phyloP scores from a whole-genome alignment of 495 filamentous ascomycete species.

The Aspergillus leporis region DNA sequence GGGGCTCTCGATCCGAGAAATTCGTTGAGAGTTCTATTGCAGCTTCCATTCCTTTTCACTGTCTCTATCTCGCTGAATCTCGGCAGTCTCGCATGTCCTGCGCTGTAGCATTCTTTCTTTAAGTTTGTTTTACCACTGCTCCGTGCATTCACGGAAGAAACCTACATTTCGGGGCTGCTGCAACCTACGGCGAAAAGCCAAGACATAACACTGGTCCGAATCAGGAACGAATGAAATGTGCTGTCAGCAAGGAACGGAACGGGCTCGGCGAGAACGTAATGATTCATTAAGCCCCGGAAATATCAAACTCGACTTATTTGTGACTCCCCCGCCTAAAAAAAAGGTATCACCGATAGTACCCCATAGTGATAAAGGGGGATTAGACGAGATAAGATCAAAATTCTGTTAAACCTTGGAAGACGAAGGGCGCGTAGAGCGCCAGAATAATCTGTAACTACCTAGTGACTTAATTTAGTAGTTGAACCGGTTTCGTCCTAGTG shows the following conservation, averaged over 20 bases:
- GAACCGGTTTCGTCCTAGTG: slow-evolving; percentile 1
- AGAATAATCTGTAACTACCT: not conserved
- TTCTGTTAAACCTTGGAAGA: not conserved
- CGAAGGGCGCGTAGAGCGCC: slow-evolving; percentile 7
- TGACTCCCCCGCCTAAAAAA: not conserved
- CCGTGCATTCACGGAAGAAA: not conserved
- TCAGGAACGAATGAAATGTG: not conserved
- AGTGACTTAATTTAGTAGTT: not conserved
- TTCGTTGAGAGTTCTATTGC: slow-evolving; percentile 12
- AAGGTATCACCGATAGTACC: not conserved
- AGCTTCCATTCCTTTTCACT: slow-evolving; percentile 7
- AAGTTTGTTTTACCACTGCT: not conserved
- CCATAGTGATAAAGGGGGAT: not conserved
- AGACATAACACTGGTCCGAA: too few species aligned
- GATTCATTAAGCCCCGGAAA: not conserved
- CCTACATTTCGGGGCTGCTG: not conserved
- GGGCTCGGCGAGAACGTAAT: not conserved
- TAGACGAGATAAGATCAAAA: not conserved
- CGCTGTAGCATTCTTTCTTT: not conserved
- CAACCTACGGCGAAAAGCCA: not conserved
- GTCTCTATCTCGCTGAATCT: not conserved
- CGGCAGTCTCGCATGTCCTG: too few species aligned
- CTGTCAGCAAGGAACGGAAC: not conserved
- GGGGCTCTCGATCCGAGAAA: slow-evolving; percentile 9
- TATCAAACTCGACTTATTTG: not conserved